Evolutionary conservation across 2,329 filamentous ascomycete genomes (phyloP), one percentile per base, ranked within the genome.

Genomic region (Cryphonectria radicalis): DNA sequence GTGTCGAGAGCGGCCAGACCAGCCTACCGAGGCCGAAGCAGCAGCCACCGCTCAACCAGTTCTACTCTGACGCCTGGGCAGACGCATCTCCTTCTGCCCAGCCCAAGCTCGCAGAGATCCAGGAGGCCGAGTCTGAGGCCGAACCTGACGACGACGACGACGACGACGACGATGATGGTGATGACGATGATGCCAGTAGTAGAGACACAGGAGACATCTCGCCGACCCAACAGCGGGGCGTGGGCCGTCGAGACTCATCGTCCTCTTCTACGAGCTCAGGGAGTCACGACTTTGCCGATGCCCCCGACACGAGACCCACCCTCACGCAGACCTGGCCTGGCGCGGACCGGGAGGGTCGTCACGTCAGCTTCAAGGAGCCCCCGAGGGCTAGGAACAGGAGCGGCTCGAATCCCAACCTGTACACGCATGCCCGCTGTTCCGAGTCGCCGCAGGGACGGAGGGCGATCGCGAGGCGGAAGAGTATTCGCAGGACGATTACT

Each of bases 1-100:
- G 68, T 42, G 32, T 53, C n/a, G 66, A 63, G 32, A 35, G 63
- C 7, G 35, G 28, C 10, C 68, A 50, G 8, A 17, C 32, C 17
- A 11, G 4, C 42, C 32, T 40, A 10, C 28, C 62, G 25, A 63
- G 65, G n/a, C 67, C 65, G 6, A 28, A 32, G n/a, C 65, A 59
- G 32, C 53, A 71, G 2, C 63, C 35, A 14, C 66, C 43, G 17
- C 25, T 73, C 46, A 73, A 71, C 13, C 62, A 40, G 8, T 73
- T 73, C 71, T 73, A 73, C n/a, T 73, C 71, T 6, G 64, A 64
- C 55, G 60, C 64, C 25, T 69, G 66, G 69, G 46, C 40, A 17
- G 55, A 50, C 40, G 32, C 63, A 10, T 64, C 71, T 6, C 50
- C 60, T 0, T 59, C 46, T 1, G 60, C 43, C 14, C 53, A 65